A percentile compares a stretch with the other conserved stretches of the same genome.
Evolutionary conservation across 768 basidiomycete genomes (phyloP).

Genomic region (Pulveroboletus sp.): DNA sequence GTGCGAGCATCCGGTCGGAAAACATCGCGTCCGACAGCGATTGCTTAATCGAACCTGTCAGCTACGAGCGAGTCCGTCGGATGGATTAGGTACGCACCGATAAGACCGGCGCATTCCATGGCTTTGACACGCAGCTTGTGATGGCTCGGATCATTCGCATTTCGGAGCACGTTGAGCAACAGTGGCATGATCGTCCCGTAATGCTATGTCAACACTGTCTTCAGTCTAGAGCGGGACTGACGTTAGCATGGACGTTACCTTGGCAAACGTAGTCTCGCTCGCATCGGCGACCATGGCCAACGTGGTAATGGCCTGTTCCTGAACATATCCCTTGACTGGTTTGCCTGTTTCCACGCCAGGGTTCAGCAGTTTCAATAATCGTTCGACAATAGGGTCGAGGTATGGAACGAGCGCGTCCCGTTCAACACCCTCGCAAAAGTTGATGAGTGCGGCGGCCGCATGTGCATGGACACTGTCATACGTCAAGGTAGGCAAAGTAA

Average conservation of each 20-base stretch:
- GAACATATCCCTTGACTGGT: constrained; percentile 58
- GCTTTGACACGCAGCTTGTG: constrained; percentile 73
- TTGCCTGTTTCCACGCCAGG: constrained; percentile 44
- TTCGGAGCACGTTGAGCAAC: constrained; percentile 68
- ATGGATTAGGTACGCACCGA: constrained; percentile 49
- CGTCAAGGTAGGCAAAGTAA: neutral
- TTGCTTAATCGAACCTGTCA: constrained; percentile 45
- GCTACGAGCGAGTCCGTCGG: neutral
- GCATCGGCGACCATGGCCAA: constrained; percentile 89
- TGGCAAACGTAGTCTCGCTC: constrained; percentile 73
- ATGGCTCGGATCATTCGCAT: constrained; percentile 66
- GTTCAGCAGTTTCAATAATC: constrained; percentile 55
- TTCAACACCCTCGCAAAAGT: constrained; percentile 87
- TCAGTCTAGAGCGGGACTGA: neutral
- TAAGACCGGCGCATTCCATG: constrained; percentile 88
- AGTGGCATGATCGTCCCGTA: constrained; percentile 81
- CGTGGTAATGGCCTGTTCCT: constrained; percentile 86
- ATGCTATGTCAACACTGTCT: constrained; percentile 43
- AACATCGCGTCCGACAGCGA: constrained; percentile 79
- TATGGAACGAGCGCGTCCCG: constrained; percentile 71
- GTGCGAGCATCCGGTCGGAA: constrained; percentile 73
- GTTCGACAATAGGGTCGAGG: constrained; percentile 76
- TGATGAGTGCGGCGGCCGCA: constrained; percentile 84
- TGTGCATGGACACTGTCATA: constrained; percentile 73
- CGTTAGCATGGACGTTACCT: constrained; percentile 39